Evolutionary conservation across 78 protist genomes (phyloP).

Genomic region (Dictyostelium citrinum): DNA sequence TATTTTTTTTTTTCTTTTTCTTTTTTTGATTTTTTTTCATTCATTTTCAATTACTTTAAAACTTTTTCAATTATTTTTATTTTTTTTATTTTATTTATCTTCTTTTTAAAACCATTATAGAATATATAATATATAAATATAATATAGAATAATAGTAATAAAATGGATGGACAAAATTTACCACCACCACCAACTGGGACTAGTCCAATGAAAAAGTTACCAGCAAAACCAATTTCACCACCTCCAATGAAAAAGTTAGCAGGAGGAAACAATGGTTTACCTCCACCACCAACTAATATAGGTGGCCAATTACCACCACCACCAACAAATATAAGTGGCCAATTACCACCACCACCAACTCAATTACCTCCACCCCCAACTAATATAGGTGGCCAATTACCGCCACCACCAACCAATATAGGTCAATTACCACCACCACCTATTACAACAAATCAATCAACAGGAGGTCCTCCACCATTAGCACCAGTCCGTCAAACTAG

Average conservation of each 20-base stretch:
- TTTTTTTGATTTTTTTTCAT: background rate
- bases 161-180: constrained; percentile 8
- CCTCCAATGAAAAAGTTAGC: background rate
- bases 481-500: background rate
- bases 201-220: background rate
- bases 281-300: constrained; percentile 12
- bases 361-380: constrained; percentile 4
- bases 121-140: background rate
- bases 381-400: background rate
- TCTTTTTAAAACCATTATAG: no score
- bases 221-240: constrained; percentile 14
- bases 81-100: background rate
- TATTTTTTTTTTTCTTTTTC: background rate
- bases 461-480: background rate
- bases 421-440: constrained; percentile 3
- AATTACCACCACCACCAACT: background rate
- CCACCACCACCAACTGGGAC: background rate
- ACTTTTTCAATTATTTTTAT: background rate
- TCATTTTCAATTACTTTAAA: background rate
- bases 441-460: background rate
- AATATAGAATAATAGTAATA: background rate
- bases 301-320: background rate
- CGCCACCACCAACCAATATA: background rate
- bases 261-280: background rate
- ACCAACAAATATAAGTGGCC: background rate